phyloP scores from a whole-genome alignment of 225 moss, liverwort and hornwort species.

The Physcomitrellopsis africana region DNA sequence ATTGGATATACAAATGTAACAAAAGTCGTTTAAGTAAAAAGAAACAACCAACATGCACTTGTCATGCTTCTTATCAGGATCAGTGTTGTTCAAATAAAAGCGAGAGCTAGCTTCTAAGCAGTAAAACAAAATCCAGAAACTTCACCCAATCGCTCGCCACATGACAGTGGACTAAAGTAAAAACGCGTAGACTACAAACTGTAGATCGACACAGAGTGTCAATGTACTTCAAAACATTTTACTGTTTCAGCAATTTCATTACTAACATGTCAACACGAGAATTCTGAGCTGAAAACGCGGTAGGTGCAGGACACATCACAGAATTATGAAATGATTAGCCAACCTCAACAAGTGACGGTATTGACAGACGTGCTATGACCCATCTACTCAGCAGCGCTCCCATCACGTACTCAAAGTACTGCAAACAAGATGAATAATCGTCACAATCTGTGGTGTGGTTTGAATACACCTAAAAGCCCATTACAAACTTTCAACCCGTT shows the following conservation, averaged over 20 bases:
- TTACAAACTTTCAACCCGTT: slow-evolving; percentile 5
- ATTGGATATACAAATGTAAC: slow-evolving; percentile 14
- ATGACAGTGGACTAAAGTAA: neutral
- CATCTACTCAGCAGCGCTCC: slow-evolving; percentile 83
- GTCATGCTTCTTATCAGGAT: neutral
- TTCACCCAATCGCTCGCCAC: neutral
- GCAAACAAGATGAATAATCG: slow-evolving; percentile 29
- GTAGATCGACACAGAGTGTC: neutral
- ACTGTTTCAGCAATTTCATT: neutral
- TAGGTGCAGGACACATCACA: neutral
- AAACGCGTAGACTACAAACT: neutral
- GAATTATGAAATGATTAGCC: slow-evolving; percentile 9
- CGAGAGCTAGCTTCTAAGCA: neutral
- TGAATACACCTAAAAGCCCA: slow-evolving; percentile 2
- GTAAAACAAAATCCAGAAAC: slow-evolving; percentile 1
- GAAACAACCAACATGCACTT: slow-evolving; percentile 8
- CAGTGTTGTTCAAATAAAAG: neutral
- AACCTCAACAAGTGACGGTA: slow-evolving; percentile 82
- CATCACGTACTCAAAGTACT: slow-evolving; percentile 77
- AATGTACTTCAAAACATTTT: neutral
- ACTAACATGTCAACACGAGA: neutral
- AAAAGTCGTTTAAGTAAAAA: slow-evolving; percentile 21
- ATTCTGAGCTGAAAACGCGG: neutral
- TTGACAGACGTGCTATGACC: slow-evolving; percentile 71
- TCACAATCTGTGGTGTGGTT: neutral